Evolutionary conservation across 495 filamentous ascomycete genomes (phyloP).

Genomic region (Penicillium psychrofluorescens): DNA sequence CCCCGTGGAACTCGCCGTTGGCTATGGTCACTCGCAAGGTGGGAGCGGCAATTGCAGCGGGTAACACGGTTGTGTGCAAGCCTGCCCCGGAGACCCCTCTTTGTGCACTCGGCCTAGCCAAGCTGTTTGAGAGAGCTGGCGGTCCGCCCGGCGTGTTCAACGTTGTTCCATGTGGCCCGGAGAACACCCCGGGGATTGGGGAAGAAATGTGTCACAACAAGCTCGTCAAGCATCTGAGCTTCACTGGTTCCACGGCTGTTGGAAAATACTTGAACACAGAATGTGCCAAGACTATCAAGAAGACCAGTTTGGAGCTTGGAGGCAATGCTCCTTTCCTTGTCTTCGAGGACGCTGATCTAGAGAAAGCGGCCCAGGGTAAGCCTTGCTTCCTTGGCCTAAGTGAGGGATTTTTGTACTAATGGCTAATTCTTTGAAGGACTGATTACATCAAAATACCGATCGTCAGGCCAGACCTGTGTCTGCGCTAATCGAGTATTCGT

Average conservation of each 20-base stretch:
- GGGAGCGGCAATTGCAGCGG: slow-evolving; percentile 17
- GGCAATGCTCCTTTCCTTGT: neutral
- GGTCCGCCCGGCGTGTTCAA: slow-evolving; percentile 8
- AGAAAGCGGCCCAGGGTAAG: slow-evolving; percentile 8
- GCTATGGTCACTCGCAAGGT: slow-evolving; percentile 17
- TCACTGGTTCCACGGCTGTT: slow-evolving; percentile 13
- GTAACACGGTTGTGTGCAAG: slow-evolving; percentile 10
- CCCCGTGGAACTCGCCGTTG: slow-evolving; percentile 17
- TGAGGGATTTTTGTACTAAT: no score
- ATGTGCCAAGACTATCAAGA: slow-evolving; percentile 13
- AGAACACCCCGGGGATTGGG: slow-evolving; percentile 1
- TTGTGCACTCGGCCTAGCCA: slow-evolving; percentile 6
- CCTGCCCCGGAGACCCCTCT: slow-evolving; percentile 6
- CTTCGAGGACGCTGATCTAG: neutral
- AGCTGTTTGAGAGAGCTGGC: slow-evolving; percentile 4
- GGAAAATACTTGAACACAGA: slow-evolving; percentile 26
- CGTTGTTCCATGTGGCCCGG: slow-evolving; percentile 5
- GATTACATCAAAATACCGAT: no score
- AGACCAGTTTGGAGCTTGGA: slow-evolving; percentile 11
- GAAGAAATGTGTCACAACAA: slow-evolving; percentile 4
- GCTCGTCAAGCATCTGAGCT: slow-evolving; percentile 36
- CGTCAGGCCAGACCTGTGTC: no score
- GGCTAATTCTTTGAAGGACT: no score
- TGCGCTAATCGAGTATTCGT: no score
- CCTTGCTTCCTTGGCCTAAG: neutral